A percentile compares a stretch with the other conserved stretches of the same genome.
phyloP scores from a whole-genome alignment of 2,329 filamentous ascomycete genomes.

The Apiospora sp. region DNA sequence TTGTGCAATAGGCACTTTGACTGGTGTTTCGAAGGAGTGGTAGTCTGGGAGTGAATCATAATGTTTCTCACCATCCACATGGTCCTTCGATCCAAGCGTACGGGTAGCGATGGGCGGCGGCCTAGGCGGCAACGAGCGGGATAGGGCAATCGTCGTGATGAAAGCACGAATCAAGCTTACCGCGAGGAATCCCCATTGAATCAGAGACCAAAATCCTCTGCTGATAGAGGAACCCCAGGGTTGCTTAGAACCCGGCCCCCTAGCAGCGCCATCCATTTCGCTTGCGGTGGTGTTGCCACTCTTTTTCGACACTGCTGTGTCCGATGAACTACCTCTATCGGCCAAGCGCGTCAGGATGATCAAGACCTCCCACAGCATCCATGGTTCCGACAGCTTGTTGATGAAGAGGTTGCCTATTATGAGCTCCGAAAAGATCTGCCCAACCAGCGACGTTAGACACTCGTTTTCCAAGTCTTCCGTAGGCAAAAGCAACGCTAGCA shows the following conservation, averaged over 20 bases:
- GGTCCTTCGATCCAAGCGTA: constrained; percentile 37
- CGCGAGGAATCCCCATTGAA: constrained; percentile 63
- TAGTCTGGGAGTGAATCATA: constrained; percentile 28
- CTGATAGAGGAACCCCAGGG: constrained; percentile 50
- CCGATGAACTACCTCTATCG: constrained; percentile 34
- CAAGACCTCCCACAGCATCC: constrained; percentile 86
- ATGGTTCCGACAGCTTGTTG: constrained; percentile 83
- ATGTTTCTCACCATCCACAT: constrained; percentile 35
- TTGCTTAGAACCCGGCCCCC: not conserved
- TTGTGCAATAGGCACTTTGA: constrained; percentile 69
- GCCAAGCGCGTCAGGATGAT: constrained; percentile 68
- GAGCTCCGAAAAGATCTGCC: constrained; percentile 88
- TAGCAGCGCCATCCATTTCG: not conserved
- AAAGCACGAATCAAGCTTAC: constrained; percentile 73
- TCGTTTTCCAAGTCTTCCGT: constrained; percentile 92
- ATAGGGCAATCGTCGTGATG: constrained; percentile 69
- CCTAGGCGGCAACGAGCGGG: constrained; percentile 71
- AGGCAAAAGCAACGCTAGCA: constrained; percentile 84
- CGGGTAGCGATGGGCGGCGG: constrained; percentile 34
- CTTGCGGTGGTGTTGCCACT: not conserved
- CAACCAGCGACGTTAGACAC: constrained; percentile 82
- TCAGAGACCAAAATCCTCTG: constrained; percentile 60
- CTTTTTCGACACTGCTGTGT: not conserved
- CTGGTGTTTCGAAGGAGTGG: not conserved
- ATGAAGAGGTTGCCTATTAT: constrained; percentile 84